Evolutionary conservation across 2,329 filamentous ascomycete genomes (phyloP).

Genomic region (Verticillium zaregamsianum): DNA sequence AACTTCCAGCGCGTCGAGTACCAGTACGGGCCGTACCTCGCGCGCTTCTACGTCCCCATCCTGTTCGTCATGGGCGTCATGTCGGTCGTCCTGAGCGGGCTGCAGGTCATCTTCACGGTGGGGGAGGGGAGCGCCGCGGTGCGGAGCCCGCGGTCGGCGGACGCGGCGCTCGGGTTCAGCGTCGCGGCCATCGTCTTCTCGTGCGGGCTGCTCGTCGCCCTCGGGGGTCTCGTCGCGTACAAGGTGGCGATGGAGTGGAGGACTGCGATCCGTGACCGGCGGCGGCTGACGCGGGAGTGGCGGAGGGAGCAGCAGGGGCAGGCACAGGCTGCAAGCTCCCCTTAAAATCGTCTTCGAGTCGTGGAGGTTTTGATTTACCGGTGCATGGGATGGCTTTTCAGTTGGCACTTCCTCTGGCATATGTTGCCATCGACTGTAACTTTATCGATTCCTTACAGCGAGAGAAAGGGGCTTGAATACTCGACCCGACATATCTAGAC

Average conservation of each 20-base stretch:
- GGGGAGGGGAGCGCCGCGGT: background rate
- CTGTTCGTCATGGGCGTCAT: constrained; percentile 18
- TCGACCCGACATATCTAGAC: no score
- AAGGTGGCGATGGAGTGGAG: constrained; percentile 15
- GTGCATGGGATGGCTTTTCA: no score
- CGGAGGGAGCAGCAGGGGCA: background rate
- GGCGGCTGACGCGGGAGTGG: constrained; percentile 5
- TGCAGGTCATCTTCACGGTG: constrained; percentile 16
- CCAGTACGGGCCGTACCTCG: constrained; percentile 18
- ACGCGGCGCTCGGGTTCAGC: constrained; percentile 11
- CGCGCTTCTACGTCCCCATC: constrained; percentile 16
- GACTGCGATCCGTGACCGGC: constrained; percentile 12
- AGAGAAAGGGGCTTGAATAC: no score
- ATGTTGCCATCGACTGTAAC: no score
- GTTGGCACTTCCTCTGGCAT: no score
- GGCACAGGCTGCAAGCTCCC: background rate
- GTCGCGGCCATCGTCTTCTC: constrained; percentile 6
- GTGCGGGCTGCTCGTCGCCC: constrained; percentile 4
- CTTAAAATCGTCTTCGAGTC: background rate
- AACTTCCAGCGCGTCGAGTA: constrained; percentile 18
- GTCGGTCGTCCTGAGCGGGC: constrained; percentile 15
- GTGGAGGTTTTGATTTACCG: no score
- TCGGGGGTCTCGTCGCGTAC: constrained; percentile 5
- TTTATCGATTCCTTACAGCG: no score
- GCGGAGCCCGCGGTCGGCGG: background rate